Evolutionary conservation across 2,329 filamentous ascomycete genomes (phyloP), one percentile per base, ranked within the genome.

Genomic region (Aschersonia sp.): DNA sequence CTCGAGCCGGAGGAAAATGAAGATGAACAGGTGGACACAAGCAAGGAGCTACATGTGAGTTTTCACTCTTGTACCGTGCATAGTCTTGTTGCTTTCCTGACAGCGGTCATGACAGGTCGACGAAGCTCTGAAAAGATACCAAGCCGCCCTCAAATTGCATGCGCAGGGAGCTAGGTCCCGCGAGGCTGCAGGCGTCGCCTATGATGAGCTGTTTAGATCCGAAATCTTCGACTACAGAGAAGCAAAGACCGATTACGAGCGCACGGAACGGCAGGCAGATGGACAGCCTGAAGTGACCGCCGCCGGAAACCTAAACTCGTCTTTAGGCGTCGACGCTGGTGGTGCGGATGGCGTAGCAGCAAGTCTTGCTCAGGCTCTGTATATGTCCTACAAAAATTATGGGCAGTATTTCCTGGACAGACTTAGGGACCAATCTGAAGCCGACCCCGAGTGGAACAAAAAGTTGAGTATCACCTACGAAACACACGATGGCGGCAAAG

Each of bases 161-260:
- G 83, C 90, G 1, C 87, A 94, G 65, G 89, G 92, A 2, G 80
- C 85, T 0, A 69, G 69, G 14, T 85, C 80, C 47, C 92, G 87
- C 61, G 66, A 79, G 44, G 81, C 87, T 58, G 90, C 94, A 22
- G 74, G 76, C 42, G 76, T 81, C 46, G 90, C 92, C 43, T 98
- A 98, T 66, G 73, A 83, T 44, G 78, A 79, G 39, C 78, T 98
- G 1, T 94, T 98, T 63, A 71, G 83, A 47, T 95, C 89, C 30
- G 92, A 95, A 48, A 92, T 98, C 50, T 97, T 97, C 69, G 83
- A 80, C 58, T 95, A 92, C 59, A 84, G 85, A 46, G 90, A 97
- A 62, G 87, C 85, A 4, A 71, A 81, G 41, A 89, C 87, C 46
- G 88, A 95, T 55, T 94, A 89, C 58, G 79, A 85, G 54, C 79